These are phyloP conservation scores for Suillus spraguei DNA, from an alignment of 768 basidiomycete species.

Conservation along the genomic window DNA sequence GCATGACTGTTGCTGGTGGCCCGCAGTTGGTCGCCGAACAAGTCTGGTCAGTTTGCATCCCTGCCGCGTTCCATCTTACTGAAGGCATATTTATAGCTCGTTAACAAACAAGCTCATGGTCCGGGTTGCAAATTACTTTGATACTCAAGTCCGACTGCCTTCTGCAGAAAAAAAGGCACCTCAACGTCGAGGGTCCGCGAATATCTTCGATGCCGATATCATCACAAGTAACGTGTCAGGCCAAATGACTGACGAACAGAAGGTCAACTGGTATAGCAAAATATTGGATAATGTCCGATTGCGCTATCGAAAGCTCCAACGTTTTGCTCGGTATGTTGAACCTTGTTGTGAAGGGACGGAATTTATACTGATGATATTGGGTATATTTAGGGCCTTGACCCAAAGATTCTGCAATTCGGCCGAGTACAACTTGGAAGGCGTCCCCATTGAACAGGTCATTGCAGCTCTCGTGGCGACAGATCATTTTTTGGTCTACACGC, in stretches of 20 bases:
- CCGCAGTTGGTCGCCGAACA: constrained; percentile 93
- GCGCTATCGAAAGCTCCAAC: constrained; percentile 91
- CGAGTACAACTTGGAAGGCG: constrained; percentile 80
- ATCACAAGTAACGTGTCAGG: constrained; percentile 37
- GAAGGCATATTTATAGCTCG: constrained; percentile 51
- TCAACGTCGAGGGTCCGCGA: constrained; percentile 30
- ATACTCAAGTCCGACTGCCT: constrained; percentile 86
- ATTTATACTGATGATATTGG: constrained; percentile 13
- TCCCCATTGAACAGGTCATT: constrained; percentile 80
- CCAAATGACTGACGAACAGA: constrained; percentile 79
- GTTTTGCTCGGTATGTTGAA: constrained; percentile 74
- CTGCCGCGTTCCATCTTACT: constrained; percentile 3
- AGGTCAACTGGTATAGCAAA: constrained; percentile 88
- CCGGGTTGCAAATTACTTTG: constrained; percentile 92
- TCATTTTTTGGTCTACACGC: constrained; percentile 94
- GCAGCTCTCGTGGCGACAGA: constrained; percentile 77
- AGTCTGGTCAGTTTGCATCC: constrained; percentile 67
- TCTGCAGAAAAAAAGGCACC: constrained; percentile 39
- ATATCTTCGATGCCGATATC: constrained; percentile 39
- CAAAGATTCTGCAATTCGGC: constrained; percentile 93
- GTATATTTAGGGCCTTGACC: constrained; percentile 56
- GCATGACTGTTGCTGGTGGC: constrained; percentile 83
- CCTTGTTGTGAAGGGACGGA: neutral
- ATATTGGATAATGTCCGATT: constrained; percentile 91
- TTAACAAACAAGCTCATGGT: constrained; percentile 92